Conservation (phyloP, 2,329 filamentous ascomycete species). For the Calonectria crousiana region DNA sequence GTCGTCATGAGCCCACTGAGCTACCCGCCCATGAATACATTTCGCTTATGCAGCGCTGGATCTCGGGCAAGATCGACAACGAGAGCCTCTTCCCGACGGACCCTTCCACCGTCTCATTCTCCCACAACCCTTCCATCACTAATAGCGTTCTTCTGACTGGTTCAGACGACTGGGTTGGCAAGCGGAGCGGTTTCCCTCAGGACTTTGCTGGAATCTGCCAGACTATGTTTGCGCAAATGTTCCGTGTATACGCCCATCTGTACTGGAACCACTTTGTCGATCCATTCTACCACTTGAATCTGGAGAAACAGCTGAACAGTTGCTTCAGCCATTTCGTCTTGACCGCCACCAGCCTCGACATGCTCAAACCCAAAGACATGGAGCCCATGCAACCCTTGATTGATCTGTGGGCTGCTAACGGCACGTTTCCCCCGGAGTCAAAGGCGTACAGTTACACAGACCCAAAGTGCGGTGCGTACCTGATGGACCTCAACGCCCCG, state of each 20-base stretch:
- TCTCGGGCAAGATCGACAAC: conserved; percentile 94
- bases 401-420: conserved; percentile 90
- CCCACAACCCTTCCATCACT: conserved; percentile 70
- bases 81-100: conserved; percentile 91
- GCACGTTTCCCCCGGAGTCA: conserved; percentile 80
- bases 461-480: neutral
- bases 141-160: conserved; percentile 27
- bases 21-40: conserved; percentile 95
- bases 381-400: conserved; percentile 97
- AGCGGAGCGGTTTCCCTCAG: conserved; percentile 1
- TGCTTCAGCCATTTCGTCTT: conserved; percentile 89
- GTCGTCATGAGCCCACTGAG: conserved; percentile 86
- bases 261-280: conserved; percentile 96
- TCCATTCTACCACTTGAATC: conserved; percentile 84
- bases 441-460: conserved; percentile 73
- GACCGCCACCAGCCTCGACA: conserved; percentile 82
- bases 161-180: conserved; percentile 2
- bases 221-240: conserved; percentile 97
- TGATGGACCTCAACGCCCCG: neutral
- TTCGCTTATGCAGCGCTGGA: conserved; percentile 96
- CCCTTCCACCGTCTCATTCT: conserved; percentile 76
- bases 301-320: conserved; percentile 85
- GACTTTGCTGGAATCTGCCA: conserved; percentile 90
- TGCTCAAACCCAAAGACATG: conserved; percentile 89
- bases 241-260: conserved; percentile 96